A percentile compares a stretch with the other conserved stretches of the same genome.
Evolutionary conservation across 495 filamentous ascomycete species (phyloP).

Genomic region (Viridothelium virens): DNA sequence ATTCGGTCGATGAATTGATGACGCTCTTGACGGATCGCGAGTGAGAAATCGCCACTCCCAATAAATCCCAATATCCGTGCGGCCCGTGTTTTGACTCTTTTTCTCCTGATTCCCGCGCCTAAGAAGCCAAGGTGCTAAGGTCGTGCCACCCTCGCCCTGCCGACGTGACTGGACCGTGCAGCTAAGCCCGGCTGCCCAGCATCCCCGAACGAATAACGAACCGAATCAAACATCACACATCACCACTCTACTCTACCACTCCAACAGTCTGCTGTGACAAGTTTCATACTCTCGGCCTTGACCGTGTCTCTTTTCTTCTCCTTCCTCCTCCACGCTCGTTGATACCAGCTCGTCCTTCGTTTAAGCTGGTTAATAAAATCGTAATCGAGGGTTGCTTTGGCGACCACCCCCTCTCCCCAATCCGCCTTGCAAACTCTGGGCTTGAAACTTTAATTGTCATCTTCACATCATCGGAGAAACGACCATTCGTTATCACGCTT

Average conservation of each 20-base stretch:
- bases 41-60: background rate
- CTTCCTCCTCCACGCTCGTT: conserved; percentile 14
- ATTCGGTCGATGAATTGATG: background rate
- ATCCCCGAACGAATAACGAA: background rate
- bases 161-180: background rate
- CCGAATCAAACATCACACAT: background rate
- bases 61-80: conserved; percentile 10
- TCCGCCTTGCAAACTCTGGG: too few species aligned
- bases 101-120: background rate
- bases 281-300: background rate
- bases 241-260: background rate
- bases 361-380: conserved; percentile 8
- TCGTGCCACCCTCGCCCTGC: too few species aligned
- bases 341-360: conserved; percentile 4
- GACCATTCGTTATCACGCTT: background rate
- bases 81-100: background rate
- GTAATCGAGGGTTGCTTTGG: conserved; percentile 10
- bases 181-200: conserved; percentile 1
- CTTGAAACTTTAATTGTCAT: too few species aligned
- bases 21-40: background rate
- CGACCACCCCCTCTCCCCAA: background rate
- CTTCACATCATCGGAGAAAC: background rate
- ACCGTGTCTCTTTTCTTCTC: background rate
- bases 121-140: too few species aligned
- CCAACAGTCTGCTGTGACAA: conserved; percentile 10